Evolutionary conservation across 192 early-diverging fungal genomes (phyloP), one percentile per base, ranked within the genome.

Genomic region (Paraglomus brasilianum): DNA sequence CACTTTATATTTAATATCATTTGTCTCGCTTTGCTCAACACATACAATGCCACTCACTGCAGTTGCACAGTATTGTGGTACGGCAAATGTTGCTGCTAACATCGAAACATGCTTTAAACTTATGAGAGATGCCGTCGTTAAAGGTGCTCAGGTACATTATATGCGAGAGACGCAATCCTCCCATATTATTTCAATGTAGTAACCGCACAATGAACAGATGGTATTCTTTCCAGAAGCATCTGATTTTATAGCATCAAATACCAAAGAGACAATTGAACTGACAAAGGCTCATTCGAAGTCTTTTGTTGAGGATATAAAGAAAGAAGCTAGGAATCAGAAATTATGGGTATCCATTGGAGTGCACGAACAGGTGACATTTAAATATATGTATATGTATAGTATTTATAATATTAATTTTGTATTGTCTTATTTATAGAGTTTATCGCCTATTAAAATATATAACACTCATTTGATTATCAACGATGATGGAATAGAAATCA

Each of bases 181-280:
- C 22, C 40, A 4, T 22, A 13, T 14, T 46, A 60, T 42, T 45
- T 57, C 40, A 71, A 10, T 21, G 30, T 41, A 50, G 15, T 40
- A 6, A 30, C 30, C 53, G 4, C 19, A 17, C 5, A 38, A 48
- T 30, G 8, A 10, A 21, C 64, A 87, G 83, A 86, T 90, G 78
- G 71, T 93, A 30, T 93, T 93, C 77, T 74, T 95, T 19, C 93
- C 93, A 1, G 93, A 95, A 64, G 86, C 91, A 39, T 89, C 87
- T 36, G 93, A 95, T 77, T 95, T 90, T 69, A 88, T 93, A 40
- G 82, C 88, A 11, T 80, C 82, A 22, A 75, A 72, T 43, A 81
- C 73, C 24, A 74, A 80, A 44, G 79, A 88, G 51, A 74, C 82
- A 8, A 44, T 79, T 1, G 52, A 69, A 14, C 78, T 90, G 14